A percentile compares a stretch with the other conserved stretches of the same genome.
Conservation (phyloP, 805 yeast species). For the Kuraishia piskuri region DNA sequence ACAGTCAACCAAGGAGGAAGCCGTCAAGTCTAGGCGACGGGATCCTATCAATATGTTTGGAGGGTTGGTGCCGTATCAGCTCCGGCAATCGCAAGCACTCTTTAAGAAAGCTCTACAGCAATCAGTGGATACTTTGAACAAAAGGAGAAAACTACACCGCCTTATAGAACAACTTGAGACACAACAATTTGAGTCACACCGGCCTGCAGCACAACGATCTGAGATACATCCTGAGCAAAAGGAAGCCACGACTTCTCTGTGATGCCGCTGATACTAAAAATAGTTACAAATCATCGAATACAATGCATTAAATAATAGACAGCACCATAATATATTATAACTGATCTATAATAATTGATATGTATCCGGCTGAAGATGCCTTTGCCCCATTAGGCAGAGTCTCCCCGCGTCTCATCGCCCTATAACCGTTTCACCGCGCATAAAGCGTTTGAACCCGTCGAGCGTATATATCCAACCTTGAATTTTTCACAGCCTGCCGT, state of each 20-base stretch:
- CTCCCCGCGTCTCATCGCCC: neutral
- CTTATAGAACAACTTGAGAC: neutral
- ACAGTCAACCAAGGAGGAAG: neutral
- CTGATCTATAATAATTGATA: no score
- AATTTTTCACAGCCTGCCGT: neutral
- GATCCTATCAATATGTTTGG: slow-evolving; percentile 29
- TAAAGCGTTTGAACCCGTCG: neutral
- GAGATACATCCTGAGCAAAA: no score
- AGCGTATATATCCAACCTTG: neutral
- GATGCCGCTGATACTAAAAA: no score
- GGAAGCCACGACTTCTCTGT: no score
- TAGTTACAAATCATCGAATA: no score
- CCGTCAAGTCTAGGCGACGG: neutral
- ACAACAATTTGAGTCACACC: no score
- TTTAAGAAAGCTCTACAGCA: slow-evolving; percentile 17
- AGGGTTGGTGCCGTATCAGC: slow-evolving; percentile 25
- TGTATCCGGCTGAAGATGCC: no score
- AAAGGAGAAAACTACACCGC: neutral
- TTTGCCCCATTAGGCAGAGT: no score
- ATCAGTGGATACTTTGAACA: neutral
- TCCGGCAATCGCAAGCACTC: slow-evolving; percentile 18
- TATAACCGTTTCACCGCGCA: neutral
- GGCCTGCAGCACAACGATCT: no score
- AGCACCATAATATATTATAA: neutral
- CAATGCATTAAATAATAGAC: no score